Conservation (phyloP, 768 basidiomycete species). For the Pulveroboletus sp. region DNA sequence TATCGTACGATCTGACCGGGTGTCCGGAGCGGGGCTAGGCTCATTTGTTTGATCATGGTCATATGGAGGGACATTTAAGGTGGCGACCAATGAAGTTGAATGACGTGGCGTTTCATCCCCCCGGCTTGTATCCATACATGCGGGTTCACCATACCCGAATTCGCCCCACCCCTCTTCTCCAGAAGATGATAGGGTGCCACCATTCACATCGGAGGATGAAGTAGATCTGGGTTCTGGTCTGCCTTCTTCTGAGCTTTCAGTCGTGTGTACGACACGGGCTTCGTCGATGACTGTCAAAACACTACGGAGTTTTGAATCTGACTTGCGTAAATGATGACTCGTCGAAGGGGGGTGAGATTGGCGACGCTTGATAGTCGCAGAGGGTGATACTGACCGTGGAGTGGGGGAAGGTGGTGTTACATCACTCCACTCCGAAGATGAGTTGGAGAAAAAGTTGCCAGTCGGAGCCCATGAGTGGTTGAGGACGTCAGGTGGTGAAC, state of each 20-base stretch:
- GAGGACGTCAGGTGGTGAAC: constrained; percentile 32
- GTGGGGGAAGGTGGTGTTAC: constrained; percentile 37
- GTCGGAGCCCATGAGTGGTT: constrained; percentile 49
- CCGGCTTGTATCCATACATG: constrained; percentile 28
- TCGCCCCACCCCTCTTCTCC: constrained; percentile 35
- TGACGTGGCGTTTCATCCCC: constrained; percentile 46
- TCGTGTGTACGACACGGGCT: constrained; percentile 35
- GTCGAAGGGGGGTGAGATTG: constrained; percentile 47
- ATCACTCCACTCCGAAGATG: constrained; percentile 55
- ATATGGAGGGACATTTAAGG: constrained; percentile 21
- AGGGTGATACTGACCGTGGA: constrained; percentile 51
- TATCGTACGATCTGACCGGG: constrained; percentile 26
- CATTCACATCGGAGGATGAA: constrained; percentile 29
- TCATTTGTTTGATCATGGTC: constrained; percentile 21
- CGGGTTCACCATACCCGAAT: constrained; percentile 38
- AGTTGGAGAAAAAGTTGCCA: constrained; percentile 43
- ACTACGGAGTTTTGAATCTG: constrained; percentile 63
- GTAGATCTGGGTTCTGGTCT: constrained; percentile 21
- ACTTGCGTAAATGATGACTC: constrained; percentile 43
- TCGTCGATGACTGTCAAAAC: constrained; percentile 75
- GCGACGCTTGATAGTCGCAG: constrained; percentile 38
- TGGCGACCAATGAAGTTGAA: constrained; percentile 27
- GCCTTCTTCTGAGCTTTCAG: constrained; percentile 15
- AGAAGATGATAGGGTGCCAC: constrained; percentile 14
- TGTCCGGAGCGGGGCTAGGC: constrained; percentile 14